These are phyloP conservation scores for Fraxinus albicans DNA, from an alignment of 305 asterid genomes.

Conservation along the genomic window DNA sequence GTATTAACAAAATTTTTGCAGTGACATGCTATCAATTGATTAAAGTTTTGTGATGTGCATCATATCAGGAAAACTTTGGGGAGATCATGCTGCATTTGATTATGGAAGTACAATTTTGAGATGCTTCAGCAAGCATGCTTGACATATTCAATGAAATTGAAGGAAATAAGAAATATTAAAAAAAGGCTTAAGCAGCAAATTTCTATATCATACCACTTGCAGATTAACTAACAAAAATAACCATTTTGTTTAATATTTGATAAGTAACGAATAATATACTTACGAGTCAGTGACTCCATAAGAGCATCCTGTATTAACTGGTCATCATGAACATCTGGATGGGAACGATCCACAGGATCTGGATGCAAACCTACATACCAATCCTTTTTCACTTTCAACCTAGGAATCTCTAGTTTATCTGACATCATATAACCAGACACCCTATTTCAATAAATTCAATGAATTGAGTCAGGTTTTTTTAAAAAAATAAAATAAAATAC, in stretches of 20 bases:
- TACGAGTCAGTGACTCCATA: slow-evolving; percentile 51
- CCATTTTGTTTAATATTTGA: background rate
- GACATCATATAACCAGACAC: slow-evolving; percentile 93
- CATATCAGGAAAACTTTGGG: background rate
- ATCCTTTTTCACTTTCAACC: slow-evolving; percentile 86
- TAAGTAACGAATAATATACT: slow-evolving; percentile 27
- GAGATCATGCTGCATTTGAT: background rate
- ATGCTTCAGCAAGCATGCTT: slow-evolving; percentile 1
- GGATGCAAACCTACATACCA: slow-evolving; percentile 91
- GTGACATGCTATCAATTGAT: background rate
- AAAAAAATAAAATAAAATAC: background rate
- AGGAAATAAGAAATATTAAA: background rate
- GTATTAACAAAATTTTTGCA: slow-evolving; percentile 1
- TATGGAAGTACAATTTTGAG: background rate
- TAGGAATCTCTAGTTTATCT: slow-evolving; percentile 83
- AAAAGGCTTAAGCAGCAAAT: background rate
- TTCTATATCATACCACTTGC: background rate
- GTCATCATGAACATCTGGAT: slow-evolving; percentile 90
- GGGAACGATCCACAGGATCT: slow-evolving; percentile 85
- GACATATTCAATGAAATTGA: background rate
- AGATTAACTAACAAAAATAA: background rate
- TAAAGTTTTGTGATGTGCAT: background rate
- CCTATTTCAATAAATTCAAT: slow-evolving; percentile 41
- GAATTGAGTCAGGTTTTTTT: slow-evolving; percentile 8
- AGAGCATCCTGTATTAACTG: slow-evolving; percentile 65